Base-by-base conservation (phyloP, 768 basidiomycete species). In the Lactarius hengduanensis region DNA sequence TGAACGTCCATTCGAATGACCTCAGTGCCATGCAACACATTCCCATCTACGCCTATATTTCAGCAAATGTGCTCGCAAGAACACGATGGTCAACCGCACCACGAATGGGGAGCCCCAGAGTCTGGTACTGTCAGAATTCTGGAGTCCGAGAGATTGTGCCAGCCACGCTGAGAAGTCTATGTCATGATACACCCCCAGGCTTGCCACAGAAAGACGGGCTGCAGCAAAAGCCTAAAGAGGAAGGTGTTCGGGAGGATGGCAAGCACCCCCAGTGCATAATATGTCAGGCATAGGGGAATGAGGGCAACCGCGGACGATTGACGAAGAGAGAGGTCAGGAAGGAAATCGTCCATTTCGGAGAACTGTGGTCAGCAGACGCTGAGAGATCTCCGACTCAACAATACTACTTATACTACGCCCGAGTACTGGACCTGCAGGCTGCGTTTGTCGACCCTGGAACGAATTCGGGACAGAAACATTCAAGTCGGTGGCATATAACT, bases 181-280 rank as follows among this genome's bases (percentile, higher is more conserved):
- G 8, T 22, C 8, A 28, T 32, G 6, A 16, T 34, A 22, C 40
- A 41, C 15, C 16, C 4, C 34, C 40, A 66, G 9, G 40, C 65
- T 15, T 34, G 36, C 53, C 54, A 61, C 5, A 56, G 11, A 28
- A 43, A 45, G 16, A 61, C 0, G 40, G 65, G 65, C 22, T 61
- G 32, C 4, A 66, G 36, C 34, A 40, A 59, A 18, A 61, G 16
- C 20, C 26, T n/a, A 15, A 66, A 20, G 4, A 55, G 26, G 13
- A 20, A 43, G 0, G 65, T 66, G 36, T 61, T 22, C 18, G 41
- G 59, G n/a, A 66, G 53, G 36, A 66, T 22, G 16, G 47, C 59
- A 40, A 66, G 60, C 3, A 66, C 36, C 6, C 59, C 58, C 8
- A 54, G 55, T 36, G 30, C 28, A 41, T 61, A 55, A 40, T 61